Evolutionary conservation across 2,329 filamentous ascomycete genomes (phyloP).

Genomic region (Aspergillus arachidicola): DNA sequence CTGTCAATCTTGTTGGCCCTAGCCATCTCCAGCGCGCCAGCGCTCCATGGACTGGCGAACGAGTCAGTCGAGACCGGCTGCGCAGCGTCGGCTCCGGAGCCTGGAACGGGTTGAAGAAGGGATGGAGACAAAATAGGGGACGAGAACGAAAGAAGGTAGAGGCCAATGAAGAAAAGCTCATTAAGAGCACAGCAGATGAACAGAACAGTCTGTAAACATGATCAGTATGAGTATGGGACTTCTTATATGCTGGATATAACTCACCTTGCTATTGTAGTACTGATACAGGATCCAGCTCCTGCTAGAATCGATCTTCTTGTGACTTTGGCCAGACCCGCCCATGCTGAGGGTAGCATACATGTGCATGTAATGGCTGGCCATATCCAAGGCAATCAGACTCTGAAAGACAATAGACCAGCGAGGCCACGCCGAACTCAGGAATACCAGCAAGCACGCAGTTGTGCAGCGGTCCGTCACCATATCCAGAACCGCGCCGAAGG

Average conservation of each 20-base stretch:
- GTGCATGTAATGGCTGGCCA: slow-evolving; percentile 97
- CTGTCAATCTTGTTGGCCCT: slow-evolving; percentile 91
- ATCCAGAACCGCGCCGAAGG: slow-evolving; percentile 94
- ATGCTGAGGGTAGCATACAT: slow-evolving; percentile 96
- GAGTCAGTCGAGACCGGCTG: slow-evolving; percentile 69
- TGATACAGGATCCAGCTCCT: slow-evolving; percentile 88
- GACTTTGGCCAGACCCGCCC: slow-evolving; percentile 76
- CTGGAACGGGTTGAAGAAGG: slow-evolving; percentile 60
- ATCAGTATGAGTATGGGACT: slow-evolving; percentile 17
- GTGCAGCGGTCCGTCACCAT: slow-evolving; percentile 99
- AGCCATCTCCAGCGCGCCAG: slow-evolving; percentile 87
- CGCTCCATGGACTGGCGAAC: slow-evolving; percentile 88
- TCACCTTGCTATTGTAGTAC: slow-evolving; percentile 96
- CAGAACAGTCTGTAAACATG: slow-evolving; percentile 69
- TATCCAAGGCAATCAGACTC: slow-evolving; percentile 84
- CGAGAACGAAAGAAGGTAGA: slow-evolving; percentile 97
- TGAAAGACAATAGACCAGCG: slow-evolving; percentile 95
- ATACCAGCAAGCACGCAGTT: slow-evolving; percentile 91
- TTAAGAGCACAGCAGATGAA: slow-evolving; percentile 90
- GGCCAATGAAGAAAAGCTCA: slow-evolving; percentile 95
- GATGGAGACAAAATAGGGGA: slow-evolving; percentile 86
- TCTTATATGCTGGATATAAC: slow-evolving; percentile 30
- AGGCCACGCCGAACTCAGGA: slow-evolving; percentile 91
- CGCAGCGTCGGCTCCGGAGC: slow-evolving; percentile 59
- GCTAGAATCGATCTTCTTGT: slow-evolving; percentile 91